Percentiles rank a stretch among this genome's conserved stretches.
phyloP scores from a whole-genome alignment of 75 land plant species.

The Cupressus sempervirens region DNA sequence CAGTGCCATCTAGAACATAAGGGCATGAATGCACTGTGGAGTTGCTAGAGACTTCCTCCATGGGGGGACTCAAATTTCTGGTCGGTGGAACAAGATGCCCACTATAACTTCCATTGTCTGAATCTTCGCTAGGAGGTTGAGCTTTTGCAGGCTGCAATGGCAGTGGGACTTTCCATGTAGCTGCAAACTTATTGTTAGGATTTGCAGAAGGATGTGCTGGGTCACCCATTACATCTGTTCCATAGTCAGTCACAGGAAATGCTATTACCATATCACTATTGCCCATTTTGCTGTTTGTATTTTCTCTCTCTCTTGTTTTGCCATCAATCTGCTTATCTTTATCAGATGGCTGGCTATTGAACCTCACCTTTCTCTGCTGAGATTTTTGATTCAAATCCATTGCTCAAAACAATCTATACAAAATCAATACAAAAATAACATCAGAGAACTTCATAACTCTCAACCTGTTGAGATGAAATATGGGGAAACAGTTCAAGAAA shows the following conservation, averaged over 20 bases:
- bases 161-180: conserved; percentile 11
- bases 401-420: background rate
- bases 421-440: too few relatives aligned
- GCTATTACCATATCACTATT: background rate
- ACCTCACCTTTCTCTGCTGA: background rate
- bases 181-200: conserved; percentile 9
- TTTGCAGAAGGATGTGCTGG: conserved; percentile 9
- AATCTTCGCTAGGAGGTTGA: background rate
- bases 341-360: background rate
- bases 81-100: background rate
- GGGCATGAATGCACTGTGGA: background rate
- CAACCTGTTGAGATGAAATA: background rate
- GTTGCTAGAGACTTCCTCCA: background rate
- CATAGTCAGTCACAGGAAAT: background rate
- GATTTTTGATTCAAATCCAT: background rate
- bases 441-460: background rate
- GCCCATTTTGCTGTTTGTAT: too few relatives aligned
- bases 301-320: background rate
- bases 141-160: background rate
- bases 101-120: background rate
- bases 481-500: background rate
- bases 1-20: background rate
- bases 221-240: background rate
- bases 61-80: background rate
- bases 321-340: background rate